phyloP scores from a whole-genome alignment of 257 asterid species.

The Scutellaria baicalensis region DNA sequence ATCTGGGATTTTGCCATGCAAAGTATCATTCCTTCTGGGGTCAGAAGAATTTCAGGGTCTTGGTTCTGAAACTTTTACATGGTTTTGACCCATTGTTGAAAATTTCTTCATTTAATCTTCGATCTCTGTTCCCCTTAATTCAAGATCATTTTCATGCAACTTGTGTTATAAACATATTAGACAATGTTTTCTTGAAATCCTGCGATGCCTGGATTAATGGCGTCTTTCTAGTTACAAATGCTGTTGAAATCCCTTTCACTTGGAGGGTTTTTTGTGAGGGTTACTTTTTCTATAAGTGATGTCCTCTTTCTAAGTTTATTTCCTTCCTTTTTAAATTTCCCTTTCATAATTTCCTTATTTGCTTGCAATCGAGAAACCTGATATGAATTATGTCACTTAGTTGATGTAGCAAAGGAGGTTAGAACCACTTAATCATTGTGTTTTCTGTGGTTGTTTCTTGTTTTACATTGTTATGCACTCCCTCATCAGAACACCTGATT shows the following conservation, averaged over 20 bases:
- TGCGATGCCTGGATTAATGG: slow-evolving; percentile 7
- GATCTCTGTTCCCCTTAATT: slow-evolving; percentile 14
- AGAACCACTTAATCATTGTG: neutral
- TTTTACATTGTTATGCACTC: neutral
- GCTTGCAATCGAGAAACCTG: neutral
- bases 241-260: slow-evolving; percentile 14
- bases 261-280: slow-evolving; percentile 21
- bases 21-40: neutral
- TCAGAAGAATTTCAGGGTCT: neutral
- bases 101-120: neutral
- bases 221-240: slow-evolving; percentile 1
- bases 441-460: neutral
- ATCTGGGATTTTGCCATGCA: slow-evolving; percentile 32
- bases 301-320: neutral
- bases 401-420: neutral
- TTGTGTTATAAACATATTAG: neutral
- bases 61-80: slow-evolving; percentile 1
- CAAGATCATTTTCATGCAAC: slow-evolving; percentile 24
- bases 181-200: neutral
- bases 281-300: neutral
- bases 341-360: neutral
- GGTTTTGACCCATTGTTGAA: slow-evolving; percentile 21
- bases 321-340: neutral
- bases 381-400: neutral
- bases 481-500: neutral